Base-by-base conservation (phyloP, 1,284 basidiomycete species). In the Tilletiaria anomala region DNA sequence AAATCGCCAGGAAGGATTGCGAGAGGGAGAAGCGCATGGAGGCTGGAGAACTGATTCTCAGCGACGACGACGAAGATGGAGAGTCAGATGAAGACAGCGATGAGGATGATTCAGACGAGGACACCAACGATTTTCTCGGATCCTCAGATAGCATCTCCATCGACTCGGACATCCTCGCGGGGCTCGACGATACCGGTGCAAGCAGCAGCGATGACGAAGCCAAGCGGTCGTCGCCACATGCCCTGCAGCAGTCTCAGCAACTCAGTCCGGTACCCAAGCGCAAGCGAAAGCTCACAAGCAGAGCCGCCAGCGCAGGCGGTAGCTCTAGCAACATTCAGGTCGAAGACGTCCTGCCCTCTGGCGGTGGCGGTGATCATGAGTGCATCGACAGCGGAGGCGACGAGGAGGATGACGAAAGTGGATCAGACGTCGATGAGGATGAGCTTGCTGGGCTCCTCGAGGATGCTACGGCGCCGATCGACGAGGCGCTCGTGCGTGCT, bases 41-140 rank as follows among this genome's bases (percentile, higher is more conserved):
- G 4, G 14, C 17, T 12, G 50, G 54, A 20, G 53, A 49, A 36
- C 42, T 54, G n/a, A n/a, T n/a, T n/a, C n/a, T n/a, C n/a, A n/a
- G n/a, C 16, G 51, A 46, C n/a, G 45, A 48, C 24, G 51, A 42
- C 11, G 47, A 51, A 40, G 48, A 43, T 10, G 47, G 17, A 43
- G 35, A 31, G 10, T 47, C 42, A 21, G 43, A 42, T 4, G 44
- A 40, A 3, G 50, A 42, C 12, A 40, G 16, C n/a, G 35, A 36
- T n/a, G 35, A 42, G 4, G 41, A 35, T 14, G 14, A 32, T 14
- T 29, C 15, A 20, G 33, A 21, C n/a, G 22, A 4, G 8, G n/a
- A 16, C 32, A 18, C 23, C 31, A 19, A 42, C 20, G 41, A 42
- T 29, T 26, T 24, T 14, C 16, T 37, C 32, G 41, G n/a, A 16